A percentile compares a stretch with the other conserved stretches of the same genome.
phyloP scores from a whole-genome alignment of 192 early-diverging fungal species.

The Dimargaris cristalligena region DNA sequence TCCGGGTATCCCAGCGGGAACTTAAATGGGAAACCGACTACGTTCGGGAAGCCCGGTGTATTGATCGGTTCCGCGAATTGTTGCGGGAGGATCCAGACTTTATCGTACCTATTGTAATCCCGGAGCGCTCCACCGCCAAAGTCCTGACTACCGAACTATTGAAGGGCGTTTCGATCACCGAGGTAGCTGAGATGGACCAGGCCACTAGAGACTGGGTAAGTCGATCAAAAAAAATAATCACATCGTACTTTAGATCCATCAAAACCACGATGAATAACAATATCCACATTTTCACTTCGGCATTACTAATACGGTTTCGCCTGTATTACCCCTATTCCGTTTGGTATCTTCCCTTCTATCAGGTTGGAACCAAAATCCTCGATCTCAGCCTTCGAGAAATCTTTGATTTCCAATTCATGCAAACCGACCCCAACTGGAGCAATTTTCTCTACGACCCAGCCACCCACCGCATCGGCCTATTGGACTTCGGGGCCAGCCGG shows the following conservation, averaged over 20 bases:
- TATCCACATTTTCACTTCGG: no score
- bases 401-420: conserved; percentile 91
- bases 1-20: conserved; percentile 75
- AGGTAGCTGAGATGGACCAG: conserved; percentile 39
- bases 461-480: conserved; percentile 49
- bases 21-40: conserved; percentile 93
- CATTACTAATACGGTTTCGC: no score
- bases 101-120: conserved; percentile 56
- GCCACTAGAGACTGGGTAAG: conserved; percentile 29
- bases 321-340: no score
- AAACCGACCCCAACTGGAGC: conserved; percentile 98
- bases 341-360: no score
- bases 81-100: conserved; percentile 40
- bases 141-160: conserved; percentile 71
- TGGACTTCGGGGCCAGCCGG: conserved; percentile 92
- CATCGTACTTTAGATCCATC: no score
- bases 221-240: no score
- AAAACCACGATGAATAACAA: no score
- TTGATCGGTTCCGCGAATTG: conserved; percentile 45
- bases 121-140: conserved; percentile 45
- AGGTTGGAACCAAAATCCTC: conserved; percentile 53
- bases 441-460: conserved; percentile 80
- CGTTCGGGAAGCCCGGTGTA: conserved; percentile 60
- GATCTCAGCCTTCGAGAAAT: conserved; percentile 74
- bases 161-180: conserved; percentile 48